Evolutionary conservation across 2,329 filamentous ascomycete species (phyloP), one percentile per base, ranked within the genome.

Genomic region (Calonectria fujianensis): DNA sequence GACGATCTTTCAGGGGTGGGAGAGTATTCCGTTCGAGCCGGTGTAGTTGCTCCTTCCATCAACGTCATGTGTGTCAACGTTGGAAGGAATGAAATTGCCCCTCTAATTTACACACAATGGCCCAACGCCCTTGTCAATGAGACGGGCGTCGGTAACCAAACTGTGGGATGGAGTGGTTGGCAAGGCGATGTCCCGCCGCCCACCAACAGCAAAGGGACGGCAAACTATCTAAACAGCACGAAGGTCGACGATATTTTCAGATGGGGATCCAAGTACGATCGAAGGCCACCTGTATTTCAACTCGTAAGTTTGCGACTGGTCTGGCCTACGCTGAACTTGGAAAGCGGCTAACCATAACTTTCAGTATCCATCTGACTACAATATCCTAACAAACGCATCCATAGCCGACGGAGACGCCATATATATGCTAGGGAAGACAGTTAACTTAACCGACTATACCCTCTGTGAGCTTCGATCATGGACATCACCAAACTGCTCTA

Each of bases 1-100:
- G 87, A 88, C 9, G 90, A 92, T 27, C 85, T 92, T 14, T 88
- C 86, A 0, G 94, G 93, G 0, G 88, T 94, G 11, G 94, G 94
- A 14, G 90, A 93, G 63, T 96, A 95, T 82, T 87, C 87, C 4
- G 86, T 96, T 4, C 85, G 87, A 18, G 95, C 94, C 0, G 92
- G 93, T 0, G 93, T 95, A 0, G 91, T 93, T 0, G 94, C 92
- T 0, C 94, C 94, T 0, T 88, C 90, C 0, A 84, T 96, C 57
- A 95, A 96, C 76, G 93, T 95, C 0, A 83, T 96, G 39, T 97
- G 95, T 78, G 93, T 90, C 1, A 94, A 94, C 52, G 87, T 96
- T 87, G 88, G 88, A 0, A 72, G 82, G 27, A 79, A 87, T 0
- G 93, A 95, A 69, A 83, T 96, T 2, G 83, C 81, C 0, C 94